phyloP scores from a whole-genome alignment of 768 basidiomycete genomes.

The Kondoa malvinella region DNA sequence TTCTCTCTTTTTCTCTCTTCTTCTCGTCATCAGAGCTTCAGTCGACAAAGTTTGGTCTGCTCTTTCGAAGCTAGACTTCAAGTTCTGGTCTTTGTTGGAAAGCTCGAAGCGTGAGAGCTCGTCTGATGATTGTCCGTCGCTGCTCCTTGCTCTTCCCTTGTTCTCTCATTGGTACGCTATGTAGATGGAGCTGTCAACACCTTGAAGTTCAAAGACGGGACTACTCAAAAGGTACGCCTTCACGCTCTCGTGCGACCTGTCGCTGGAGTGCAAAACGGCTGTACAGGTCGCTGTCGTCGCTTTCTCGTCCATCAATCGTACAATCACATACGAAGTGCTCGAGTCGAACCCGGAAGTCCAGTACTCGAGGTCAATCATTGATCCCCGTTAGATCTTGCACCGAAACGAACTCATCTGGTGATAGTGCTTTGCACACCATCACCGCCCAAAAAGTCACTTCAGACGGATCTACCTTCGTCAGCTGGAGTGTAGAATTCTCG shows the following conservation, averaged over 20 bases:
- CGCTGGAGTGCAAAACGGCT: neutral
- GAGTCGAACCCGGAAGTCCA: neutral
- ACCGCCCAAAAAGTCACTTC: neutral
- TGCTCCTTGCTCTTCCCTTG: neutral
- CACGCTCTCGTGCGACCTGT: neutral
- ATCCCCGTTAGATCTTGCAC: neutral
- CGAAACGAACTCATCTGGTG: neutral
- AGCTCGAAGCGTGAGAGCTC: neutral
- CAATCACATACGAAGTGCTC: neutral
- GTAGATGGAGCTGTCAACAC: neutral
- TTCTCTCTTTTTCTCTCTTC: neutral
- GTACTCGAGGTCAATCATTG: neutral
- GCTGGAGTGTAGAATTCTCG: neutral
- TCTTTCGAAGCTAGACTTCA: neutral
- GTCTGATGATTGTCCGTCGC: neutral
- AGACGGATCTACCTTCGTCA: neutral
- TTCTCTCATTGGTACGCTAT: neutral
- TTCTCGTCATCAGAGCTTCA: neutral
- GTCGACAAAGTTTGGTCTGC: neutral
- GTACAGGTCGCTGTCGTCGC: neutral
- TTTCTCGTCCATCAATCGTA: neutral
- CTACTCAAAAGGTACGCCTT: conserved; percentile 1
- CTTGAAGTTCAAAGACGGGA: neutral
- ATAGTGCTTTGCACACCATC: conserved; percentile 1
- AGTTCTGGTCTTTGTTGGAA: conserved; percentile 1